Base-by-base conservation (phyloP, 2,329 filamentous ascomycete genomes). In the Cladosporium velox region DNA sequence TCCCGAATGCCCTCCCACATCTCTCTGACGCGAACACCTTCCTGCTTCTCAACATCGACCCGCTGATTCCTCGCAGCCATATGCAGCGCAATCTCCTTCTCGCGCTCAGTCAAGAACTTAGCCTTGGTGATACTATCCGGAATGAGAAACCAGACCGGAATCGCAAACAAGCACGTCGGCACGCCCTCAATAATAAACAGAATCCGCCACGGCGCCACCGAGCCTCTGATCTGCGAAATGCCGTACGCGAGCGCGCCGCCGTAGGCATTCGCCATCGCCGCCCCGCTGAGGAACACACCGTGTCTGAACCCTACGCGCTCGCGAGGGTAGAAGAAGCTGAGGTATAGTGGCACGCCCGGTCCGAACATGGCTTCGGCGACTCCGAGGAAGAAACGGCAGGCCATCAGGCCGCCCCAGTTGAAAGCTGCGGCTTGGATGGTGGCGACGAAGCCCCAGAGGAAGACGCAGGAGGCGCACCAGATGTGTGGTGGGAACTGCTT, bases 221-320 rank as follows among this genome's bases (percentile, higher is more conserved):
- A 74, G 2, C 82, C 79, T 70, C 84, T 81, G 14, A 87, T 86
- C 32, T 85, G 85, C 10, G 87, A 87, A 73, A 91, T 89, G 4
- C 84, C 86, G 66, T 87, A 90, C 1, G 87, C 88, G 10, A 84
- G 74, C 3, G 87, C 88, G 2, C 88, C 88, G 0, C 92, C 91
- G 74, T 96, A 93, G 1, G 88, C 89, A 51, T 91, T 95, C 1
- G 92, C 92, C 4, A 96, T 83, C 1, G 89, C 88, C 0, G 88
- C 87, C 3, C 79, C 79, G 12, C 74, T 74, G 28, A 81, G 67
- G 68, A 87, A 88, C 26, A 88, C 73, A 2, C 85, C 86, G 61
- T 82, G 83, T 3, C 86, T 79, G 34, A 87, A 78, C 35, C 86
- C 86, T 14, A 88, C 76, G 69, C 86, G 84, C 41, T 85, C 79